phyloP scores from a whole-genome alignment of 2,329 filamentous ascomycete genomes.

The Verticillium nonalfalfae region DNA sequence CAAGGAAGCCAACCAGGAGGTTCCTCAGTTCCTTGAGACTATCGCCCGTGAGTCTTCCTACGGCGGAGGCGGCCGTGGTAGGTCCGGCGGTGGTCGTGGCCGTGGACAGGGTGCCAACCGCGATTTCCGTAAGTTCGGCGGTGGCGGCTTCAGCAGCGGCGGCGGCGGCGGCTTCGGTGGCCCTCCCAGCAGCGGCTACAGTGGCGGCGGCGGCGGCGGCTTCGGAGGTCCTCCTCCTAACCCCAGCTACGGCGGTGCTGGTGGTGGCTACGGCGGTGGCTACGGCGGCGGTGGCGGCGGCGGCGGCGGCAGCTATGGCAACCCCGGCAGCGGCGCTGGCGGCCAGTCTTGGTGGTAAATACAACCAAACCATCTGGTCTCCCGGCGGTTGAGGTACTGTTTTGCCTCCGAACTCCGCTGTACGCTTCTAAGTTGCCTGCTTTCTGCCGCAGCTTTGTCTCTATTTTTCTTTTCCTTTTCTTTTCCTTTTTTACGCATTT shows the following conservation, averaged over 20 bases:
- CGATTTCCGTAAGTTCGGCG: slow-evolving; percentile 80
- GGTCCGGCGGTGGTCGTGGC: slow-evolving; percentile 65
- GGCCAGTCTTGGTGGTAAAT: slow-evolving; percentile 65
- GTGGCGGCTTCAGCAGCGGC: slow-evolving; percentile 37
- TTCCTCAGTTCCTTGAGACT: slow-evolving; percentile 89
- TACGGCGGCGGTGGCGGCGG: slow-evolving; percentile 30
- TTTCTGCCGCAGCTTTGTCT: slow-evolving; percentile 17
- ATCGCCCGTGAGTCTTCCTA: slow-evolving; percentile 93
- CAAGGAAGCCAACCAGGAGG: slow-evolving; percentile 97
- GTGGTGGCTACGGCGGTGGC: slow-evolving; percentile 27
- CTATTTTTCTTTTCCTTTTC: slow-evolving; percentile 15
- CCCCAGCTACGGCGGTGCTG: slow-evolving; percentile 27
- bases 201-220: slow-evolving; percentile 34
- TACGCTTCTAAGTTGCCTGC: slow-evolving; percentile 2
- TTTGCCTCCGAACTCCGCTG: not conserved
- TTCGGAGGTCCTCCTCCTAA: slow-evolving; percentile 33
- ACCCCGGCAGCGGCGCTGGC: slow-evolving; percentile 53
- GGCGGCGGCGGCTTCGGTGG: slow-evolving; percentile 35
- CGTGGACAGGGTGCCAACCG: slow-evolving; percentile 68
- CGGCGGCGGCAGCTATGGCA: slow-evolving; percentile 52
- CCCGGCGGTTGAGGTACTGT: slow-evolving; percentile 2
- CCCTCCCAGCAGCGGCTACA: slow-evolving; percentile 28
- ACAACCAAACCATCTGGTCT: slow-evolving; percentile 4
- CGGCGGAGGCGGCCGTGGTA: slow-evolving; percentile 58
- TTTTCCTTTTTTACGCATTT: slow-evolving; percentile 19